These are phyloP conservation scores for Pythium rishiriense DNA, from an alignment of 352 stramenopile species.

Conservation along the genomic window DNA sequence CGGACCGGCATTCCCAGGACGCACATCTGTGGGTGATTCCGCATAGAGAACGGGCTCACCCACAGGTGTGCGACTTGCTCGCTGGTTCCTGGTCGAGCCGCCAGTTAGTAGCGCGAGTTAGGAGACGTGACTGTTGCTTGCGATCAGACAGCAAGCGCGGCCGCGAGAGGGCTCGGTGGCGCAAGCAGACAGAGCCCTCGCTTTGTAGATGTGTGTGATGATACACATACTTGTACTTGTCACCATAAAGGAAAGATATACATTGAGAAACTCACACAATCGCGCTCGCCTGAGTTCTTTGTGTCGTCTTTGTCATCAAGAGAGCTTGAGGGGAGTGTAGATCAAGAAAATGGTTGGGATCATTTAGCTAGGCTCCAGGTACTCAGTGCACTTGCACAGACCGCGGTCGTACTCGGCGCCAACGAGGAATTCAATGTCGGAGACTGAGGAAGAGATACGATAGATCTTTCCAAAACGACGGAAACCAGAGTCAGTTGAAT, in stretches of 20 bases:
- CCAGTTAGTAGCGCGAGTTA: neutral
- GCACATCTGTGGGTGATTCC: neutral
- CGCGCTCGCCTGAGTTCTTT: neutral
- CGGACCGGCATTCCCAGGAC: neutral
- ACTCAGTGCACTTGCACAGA: constrained; percentile 83
- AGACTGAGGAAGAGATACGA: constrained; percentile 70
- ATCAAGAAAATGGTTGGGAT: neutral
- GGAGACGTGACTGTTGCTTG: neutral
- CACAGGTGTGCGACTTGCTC: neutral
- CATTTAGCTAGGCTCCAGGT: constrained; percentile 52
- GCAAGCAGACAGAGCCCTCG: neutral
- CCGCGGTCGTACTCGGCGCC: constrained; percentile 83
- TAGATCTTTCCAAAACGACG: constrained; percentile 54
- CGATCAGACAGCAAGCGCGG: neutral
- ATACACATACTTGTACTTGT: constrained; percentile 16
- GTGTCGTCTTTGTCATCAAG: neutral
- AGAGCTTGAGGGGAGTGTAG: neutral
- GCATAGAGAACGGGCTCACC: neutral
- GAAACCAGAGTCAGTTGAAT: neutral
- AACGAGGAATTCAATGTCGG: constrained; percentile 84
- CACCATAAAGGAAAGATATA: constrained; percentile 27
- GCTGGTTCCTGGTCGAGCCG: neutral
- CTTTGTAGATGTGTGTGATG: constrained; percentile 14
- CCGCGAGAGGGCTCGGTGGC: neutral
- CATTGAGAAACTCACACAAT: constrained; percentile 15